Evolutionary conservation across 2,329 filamentous ascomycete species (phyloP).

Genomic region (Trichoderma sp.): DNA sequence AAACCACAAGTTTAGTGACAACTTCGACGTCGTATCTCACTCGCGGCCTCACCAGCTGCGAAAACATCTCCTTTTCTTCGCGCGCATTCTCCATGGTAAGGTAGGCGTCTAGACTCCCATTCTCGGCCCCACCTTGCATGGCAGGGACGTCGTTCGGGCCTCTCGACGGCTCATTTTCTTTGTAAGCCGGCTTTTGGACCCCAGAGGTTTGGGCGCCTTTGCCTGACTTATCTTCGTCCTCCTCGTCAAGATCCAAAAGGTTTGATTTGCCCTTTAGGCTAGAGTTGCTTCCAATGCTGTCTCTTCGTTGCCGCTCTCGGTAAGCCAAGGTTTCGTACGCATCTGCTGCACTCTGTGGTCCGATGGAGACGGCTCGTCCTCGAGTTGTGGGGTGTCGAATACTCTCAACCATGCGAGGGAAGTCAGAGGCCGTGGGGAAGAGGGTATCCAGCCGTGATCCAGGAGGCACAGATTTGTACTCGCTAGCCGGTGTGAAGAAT

Average conservation of each 20-base stretch:
- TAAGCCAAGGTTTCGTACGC: constrained; percentile 95
- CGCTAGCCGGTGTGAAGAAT: constrained; percentile 86
- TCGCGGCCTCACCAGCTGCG: constrained; percentile 77
- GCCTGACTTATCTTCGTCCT: constrained; percentile 43
- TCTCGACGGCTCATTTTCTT: constrained; percentile 73
- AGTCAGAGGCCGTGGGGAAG: constrained; percentile 83
- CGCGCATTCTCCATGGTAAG: constrained; percentile 48
- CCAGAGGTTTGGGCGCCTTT: constrained; percentile 46
- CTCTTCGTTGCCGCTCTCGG: constrained; percentile 64
- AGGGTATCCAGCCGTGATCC: constrained; percentile 77
- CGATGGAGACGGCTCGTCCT: constrained; percentile 81
- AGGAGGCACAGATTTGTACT: constrained; percentile 80
- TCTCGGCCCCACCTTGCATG: constrained; percentile 36
- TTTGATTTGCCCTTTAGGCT: constrained; percentile 49
- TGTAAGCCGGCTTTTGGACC: constrained; percentile 50
- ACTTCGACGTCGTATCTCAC: constrained; percentile 99
- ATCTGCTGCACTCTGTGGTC: constrained; percentile 93
- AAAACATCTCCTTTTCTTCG: constrained; percentile 80
- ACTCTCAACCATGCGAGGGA: constrained; percentile 78
- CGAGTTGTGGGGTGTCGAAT: constrained; percentile 72
- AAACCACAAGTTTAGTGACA: constrained; percentile 93
- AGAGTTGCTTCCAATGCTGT: constrained; percentile 57
- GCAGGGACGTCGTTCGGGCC: constrained; percentile 60
- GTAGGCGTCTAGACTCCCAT: constrained; percentile 39
- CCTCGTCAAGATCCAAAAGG: constrained; percentile 44